These are phyloP conservation scores for Ceriops zippeliana DNA, from an alignment of 345 rosid genomes.

Conservation along the genomic window DNA sequence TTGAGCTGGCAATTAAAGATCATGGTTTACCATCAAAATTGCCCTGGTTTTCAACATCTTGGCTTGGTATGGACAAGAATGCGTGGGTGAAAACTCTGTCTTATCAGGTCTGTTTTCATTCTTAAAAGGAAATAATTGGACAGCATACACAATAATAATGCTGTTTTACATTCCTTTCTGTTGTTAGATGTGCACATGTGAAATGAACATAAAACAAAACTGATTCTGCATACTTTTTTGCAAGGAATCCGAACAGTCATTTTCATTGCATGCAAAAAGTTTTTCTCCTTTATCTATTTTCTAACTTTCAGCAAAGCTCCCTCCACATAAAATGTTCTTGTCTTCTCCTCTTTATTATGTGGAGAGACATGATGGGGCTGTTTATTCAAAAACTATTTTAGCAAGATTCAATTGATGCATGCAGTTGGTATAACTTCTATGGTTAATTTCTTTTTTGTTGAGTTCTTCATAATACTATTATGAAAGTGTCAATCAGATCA, in stretches of 20 bases:
- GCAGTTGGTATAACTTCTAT: neutral
- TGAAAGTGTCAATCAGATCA: conserved; percentile 16
- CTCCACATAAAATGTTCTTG: neutral
- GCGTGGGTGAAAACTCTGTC: conserved; percentile 87
- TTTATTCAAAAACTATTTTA: neutral
- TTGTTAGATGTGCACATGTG: neutral
- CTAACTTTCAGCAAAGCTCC: neutral
- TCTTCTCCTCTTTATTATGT: neutral
- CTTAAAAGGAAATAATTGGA: neutral
- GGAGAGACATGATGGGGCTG: neutral
- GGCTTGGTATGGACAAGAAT: conserved; percentile 80
- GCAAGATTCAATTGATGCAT: neutral
- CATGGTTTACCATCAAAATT: conserved; percentile 48
- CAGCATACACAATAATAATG: neutral
- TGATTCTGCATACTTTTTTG: neutral
- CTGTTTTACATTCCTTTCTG: neutral
- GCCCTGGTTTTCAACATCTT: conserved; percentile 81
- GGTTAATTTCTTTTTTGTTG: neutral
- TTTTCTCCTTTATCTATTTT: neutral
- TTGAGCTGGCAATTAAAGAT: conserved; percentile 72
- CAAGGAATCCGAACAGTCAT: neutral
- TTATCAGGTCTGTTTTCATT: conserved; percentile 63
- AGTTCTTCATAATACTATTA: neutral
- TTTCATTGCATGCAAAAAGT: neutral
- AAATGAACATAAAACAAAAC: neutral